Evolutionary conservation across 768 basidiomycete genomes (phyloP), one percentile per base, ranked within the genome.

Genomic region (Lepiota subincarnata): DNA sequence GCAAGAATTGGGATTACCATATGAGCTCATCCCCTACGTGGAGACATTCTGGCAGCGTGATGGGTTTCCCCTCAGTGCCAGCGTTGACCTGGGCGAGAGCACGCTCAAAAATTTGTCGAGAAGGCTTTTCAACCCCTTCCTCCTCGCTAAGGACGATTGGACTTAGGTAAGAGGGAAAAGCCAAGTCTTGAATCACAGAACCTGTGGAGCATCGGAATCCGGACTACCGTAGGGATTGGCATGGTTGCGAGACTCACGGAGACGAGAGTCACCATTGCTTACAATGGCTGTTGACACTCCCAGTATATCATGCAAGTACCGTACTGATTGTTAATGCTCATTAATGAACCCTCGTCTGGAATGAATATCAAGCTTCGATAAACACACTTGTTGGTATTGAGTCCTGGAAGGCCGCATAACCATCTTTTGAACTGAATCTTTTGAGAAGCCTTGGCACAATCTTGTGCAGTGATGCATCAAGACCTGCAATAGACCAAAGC

Each of bases 1-100:
- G 19, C 20, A 48, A 19, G 3, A 41, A n/a, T 39, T 57, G 8
- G 24, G 58, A 78, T 57, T 59, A 89, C 89, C 78, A 76, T 45
- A 73, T 63, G 26, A 89, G 63, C 57, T 91, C 88, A 62, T 92
- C 89, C 0, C 90, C 90, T 37, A 92, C 77, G 58, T 92, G 89
- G 16, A 91, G 61, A 34, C 76, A 78, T 60, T 86, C 73, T 22
- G 64, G 60, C 1, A 71, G 61, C 7, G 53, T 49, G 19, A 82
- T 70, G 13, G 57, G 56, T 12, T 54, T 50, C 19, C 62, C 43
- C 26, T 49, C 36, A 1, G 63, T 59, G 12, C 62, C 44, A 6
- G 49, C 43, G 11, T 57, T 53, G 37, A 46, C 46, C 46, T 69
- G 67, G 34, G 72, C 68, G 0, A 68, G 60, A 80, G 61, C 4